Evolutionary conservation across 2,329 filamentous ascomycete species (phyloP).

Genomic region (Penicillium sp.): DNA sequence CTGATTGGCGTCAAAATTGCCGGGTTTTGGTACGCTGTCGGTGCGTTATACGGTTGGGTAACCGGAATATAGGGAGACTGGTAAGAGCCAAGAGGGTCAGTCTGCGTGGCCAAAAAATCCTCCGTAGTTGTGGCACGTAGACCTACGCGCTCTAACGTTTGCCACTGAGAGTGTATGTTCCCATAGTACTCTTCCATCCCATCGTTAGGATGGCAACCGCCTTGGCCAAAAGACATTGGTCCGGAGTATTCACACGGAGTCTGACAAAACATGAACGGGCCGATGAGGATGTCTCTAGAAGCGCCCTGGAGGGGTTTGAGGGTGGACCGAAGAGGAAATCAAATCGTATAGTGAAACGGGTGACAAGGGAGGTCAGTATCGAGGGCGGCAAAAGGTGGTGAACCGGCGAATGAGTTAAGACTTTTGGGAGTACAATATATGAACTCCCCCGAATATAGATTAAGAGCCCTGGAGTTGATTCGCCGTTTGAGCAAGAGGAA

Average conservation of each 20-base stretch:
- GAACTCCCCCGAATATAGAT: neutral
- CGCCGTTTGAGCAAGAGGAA: neutral
- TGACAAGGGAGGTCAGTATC: constrained; percentile 11
- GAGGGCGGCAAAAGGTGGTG: constrained; percentile 16
- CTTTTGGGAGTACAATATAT: constrained; percentile 5
- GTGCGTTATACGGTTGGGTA: constrained; percentile 40
- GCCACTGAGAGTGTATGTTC: constrained; percentile 33
- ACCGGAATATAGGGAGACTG: constrained; percentile 34
- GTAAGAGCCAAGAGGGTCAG: constrained; percentile 17
- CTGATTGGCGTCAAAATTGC: constrained; percentile 46
- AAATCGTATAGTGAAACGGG: constrained; percentile 32
- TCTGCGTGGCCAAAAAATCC: constrained; percentile 8
- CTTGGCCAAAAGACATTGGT: constrained; percentile 35
- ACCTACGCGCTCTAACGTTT: constrained; percentile 38
- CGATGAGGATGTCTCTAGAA: constrained; percentile 23
- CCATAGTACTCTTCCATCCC: constrained; percentile 38
- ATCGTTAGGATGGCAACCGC: constrained; percentile 28
- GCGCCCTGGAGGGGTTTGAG: constrained; percentile 19
- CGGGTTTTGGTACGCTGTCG: constrained; percentile 32
- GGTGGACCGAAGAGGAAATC: constrained; percentile 23
- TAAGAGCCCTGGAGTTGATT: constrained; percentile 1
- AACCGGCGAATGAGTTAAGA: constrained; percentile 9
- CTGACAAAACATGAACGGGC: constrained; percentile 34
- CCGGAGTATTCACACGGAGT: constrained; percentile 24
- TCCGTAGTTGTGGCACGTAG: neutral